These are phyloP conservation scores for Ustilago sp. DNA, from an alignment of 1,284 basidiomycete species.

Conservation along the genomic window DNA sequence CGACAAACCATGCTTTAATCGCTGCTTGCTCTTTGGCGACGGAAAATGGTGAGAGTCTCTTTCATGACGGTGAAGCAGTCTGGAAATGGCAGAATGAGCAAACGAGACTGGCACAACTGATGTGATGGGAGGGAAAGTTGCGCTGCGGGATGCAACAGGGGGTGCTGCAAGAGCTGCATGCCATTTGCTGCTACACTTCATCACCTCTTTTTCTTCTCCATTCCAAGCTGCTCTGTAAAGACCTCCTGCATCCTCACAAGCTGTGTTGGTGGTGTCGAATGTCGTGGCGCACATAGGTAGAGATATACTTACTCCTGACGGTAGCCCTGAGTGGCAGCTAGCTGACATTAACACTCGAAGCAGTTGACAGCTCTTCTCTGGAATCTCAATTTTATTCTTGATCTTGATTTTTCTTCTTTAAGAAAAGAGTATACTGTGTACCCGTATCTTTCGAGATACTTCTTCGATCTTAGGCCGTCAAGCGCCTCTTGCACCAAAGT, in stretches of 20 bases:
- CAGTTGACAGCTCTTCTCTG: neutral
- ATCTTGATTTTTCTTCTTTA: neutral
- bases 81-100: neutral
- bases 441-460: constrained; percentile 1
- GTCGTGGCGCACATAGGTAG: neutral
- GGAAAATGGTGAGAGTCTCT: neutral
- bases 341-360: neutral
- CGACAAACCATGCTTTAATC: neutral
- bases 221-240: neutral
- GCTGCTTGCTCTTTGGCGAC: neutral
- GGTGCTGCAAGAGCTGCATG: neutral
- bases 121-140: constrained; percentile 1
- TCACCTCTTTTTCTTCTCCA: neutral
- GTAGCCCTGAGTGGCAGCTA: neutral
- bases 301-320: neutral
- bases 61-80: neutral
- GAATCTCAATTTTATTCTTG: neutral
- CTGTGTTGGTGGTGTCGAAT: neutral
- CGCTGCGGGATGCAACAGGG: neutral
- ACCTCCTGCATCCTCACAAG: constrained; percentile 8
- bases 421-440: neutral
- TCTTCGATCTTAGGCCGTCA: neutral
- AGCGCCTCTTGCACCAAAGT: neutral
- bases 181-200: neutral
- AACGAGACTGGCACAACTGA: neutral